Evolutionary conservation across 306 rosid species (phyloP).

Genomic region (Mucuna pruriens): DNA sequence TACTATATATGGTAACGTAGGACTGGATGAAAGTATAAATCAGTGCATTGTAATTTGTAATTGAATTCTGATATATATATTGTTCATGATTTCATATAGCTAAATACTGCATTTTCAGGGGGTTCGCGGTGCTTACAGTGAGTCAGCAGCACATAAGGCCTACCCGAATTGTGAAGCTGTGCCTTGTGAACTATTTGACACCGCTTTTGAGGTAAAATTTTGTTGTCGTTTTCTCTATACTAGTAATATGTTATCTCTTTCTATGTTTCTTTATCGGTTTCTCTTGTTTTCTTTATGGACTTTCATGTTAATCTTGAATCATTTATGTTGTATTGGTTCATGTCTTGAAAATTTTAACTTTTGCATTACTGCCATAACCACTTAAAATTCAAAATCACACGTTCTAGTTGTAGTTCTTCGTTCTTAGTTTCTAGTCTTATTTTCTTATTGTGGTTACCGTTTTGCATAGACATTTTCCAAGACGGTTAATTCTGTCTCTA

Average conservation of each 20-base stretch:
- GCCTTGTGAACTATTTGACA: conserved; percentile 92
- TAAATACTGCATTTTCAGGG: conserved; percentile 63
- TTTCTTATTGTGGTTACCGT: conserved; percentile 7
- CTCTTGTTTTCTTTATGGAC: not conserved
- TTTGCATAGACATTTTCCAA: conserved; percentile 6
- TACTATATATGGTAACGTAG: not conserved
- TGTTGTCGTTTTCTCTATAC: not conserved
- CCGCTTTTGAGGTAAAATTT: conserved; percentile 76
- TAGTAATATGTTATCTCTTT: not conserved
- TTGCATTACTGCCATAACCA: not conserved
- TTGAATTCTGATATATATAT: not conserved
- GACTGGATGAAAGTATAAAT: not conserved
- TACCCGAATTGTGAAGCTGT: conserved; percentile 96
- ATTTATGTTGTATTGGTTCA: not conserved
- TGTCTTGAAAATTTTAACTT: not conserved
- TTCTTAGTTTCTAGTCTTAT: not conserved
- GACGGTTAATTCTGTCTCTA: conserved; percentile 17
- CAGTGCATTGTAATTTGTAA: not conserved
- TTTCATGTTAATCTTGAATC: conserved; percentile 9
- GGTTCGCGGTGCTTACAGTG: conserved; percentile 91
- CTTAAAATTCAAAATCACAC: not conserved
- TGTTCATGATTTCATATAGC: not conserved
- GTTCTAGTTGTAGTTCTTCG: too few species aligned
- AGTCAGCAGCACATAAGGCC: conserved; percentile 90
- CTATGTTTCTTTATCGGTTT: not conserved